Evolutionary conservation across 257 asterid genomes (phyloP).

Genomic region (Haberlea rhodopensis): DNA sequence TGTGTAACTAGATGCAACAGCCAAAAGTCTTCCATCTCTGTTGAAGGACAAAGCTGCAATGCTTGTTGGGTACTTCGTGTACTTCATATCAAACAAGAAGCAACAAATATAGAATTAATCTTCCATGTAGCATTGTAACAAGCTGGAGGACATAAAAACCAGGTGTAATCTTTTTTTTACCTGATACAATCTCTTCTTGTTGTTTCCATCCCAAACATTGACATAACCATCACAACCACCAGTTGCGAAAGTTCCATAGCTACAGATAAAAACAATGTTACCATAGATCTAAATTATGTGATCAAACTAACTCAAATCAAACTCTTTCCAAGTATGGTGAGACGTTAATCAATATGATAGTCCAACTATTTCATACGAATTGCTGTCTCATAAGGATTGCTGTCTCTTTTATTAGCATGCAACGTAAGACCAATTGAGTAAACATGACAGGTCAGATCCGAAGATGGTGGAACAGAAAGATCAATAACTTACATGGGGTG

Average conservation of each 20-base stretch:
- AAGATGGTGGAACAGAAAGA: conserved; percentile 1
- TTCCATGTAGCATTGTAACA: conserved; percentile 4
- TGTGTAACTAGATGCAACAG: conserved; percentile 92
- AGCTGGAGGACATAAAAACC: background rate
- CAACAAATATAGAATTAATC: conserved; percentile 6
- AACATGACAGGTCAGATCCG: background rate
- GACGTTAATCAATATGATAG: background rate
- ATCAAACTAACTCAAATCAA: background rate
- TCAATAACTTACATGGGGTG: conserved; percentile 71
- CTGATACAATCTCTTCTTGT: conserved; percentile 93
- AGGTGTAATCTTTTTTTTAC: conserved; percentile 32
- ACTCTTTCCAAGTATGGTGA: conserved; percentile 2
- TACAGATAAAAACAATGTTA: conserved; percentile 27
- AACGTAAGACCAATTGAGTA: background rate
- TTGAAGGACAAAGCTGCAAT: conserved; percentile 83
- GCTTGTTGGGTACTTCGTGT: conserved; percentile 79
- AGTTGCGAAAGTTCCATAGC: conserved; percentile 89
- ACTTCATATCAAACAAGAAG: conserved; percentile 41
- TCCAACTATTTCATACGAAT: background rate
- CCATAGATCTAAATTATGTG: conserved; percentile 1
- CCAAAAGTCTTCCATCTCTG: conserved; percentile 85
- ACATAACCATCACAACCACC: conserved; percentile 92
- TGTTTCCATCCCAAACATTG: conserved; percentile 96
- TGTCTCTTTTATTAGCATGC: background rate
- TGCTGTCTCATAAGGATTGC: background rate